A percentile compares a stretch with the other conserved stretches of the same genome.
These are phyloP conservation scores for Crataegus laevigata DNA, from an alignment of 306 rosid species.

Conservation along the genomic window DNA sequence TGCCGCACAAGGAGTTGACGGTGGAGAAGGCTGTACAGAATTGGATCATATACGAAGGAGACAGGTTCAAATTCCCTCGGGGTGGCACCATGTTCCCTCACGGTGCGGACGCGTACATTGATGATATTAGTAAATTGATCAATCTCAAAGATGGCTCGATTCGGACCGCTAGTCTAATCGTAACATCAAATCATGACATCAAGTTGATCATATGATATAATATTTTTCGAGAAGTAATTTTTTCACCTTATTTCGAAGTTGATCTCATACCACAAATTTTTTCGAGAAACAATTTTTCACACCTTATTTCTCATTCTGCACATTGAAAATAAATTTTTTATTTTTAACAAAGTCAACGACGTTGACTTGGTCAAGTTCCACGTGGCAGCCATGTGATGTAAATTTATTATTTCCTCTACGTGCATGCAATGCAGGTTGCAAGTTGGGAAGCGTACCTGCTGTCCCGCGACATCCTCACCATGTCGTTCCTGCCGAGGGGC, in stretches of 20 bases:
- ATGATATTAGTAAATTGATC: slow-evolving; percentile 51
- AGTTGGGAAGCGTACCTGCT: slow-evolving; percentile 81
- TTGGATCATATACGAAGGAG: slow-evolving; percentile 68
- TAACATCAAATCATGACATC: too few relatives aligned
- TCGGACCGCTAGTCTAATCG: slow-evolving; percentile 37
- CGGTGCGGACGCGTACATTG: slow-evolving; percentile 84
- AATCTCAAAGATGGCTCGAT: slow-evolving; percentile 51
- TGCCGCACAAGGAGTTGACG: slow-evolving; percentile 75
- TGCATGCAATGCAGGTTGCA: slow-evolving; percentile 46
- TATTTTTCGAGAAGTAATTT: too few relatives aligned
- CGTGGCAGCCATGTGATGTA: background rate
- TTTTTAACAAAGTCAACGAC: background rate
- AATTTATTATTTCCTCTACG: background rate
- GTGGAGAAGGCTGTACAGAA: slow-evolving; percentile 93
- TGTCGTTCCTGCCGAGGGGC: slow-evolving; percentile 73
- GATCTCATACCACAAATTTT: too few relatives aligned
- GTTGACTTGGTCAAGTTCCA: background rate
- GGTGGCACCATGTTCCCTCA: slow-evolving; percentile 88
- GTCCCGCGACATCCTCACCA: slow-evolving; percentile 43
- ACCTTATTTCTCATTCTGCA: too few relatives aligned
- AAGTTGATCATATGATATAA: too few relatives aligned
- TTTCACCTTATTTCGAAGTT: too few relatives aligned
- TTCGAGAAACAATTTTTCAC: too few relatives aligned
- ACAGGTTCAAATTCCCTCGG: slow-evolving; percentile 63
- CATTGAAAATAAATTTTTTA: too few relatives aligned